phyloP scores from a whole-genome alignment of 371 early-diverging fungal genomes.

The Syncephalis fuscata region DNA sequence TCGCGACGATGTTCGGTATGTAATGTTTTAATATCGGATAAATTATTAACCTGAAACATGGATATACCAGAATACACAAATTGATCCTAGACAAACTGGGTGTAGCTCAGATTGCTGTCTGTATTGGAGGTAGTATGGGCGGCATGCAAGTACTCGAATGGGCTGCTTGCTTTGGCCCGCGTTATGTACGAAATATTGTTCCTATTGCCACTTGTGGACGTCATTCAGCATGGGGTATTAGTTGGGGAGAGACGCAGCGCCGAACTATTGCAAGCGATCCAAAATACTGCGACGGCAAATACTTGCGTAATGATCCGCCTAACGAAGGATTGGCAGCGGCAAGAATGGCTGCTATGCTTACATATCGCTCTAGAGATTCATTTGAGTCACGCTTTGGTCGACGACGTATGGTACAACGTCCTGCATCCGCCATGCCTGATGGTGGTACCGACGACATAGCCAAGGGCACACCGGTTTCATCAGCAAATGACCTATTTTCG shows the following conservation, averaged over 20 bases:
- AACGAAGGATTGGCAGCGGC: conserved; percentile 80
- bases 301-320: conserved; percentile 43
- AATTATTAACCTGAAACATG: background rate
- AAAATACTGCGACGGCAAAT: conserved; percentile 58
- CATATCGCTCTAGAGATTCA: conserved; percentile 85
- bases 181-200: conserved; percentile 69
- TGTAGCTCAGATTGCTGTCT: conserved; percentile 70
- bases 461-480: no score
- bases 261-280: conserved; percentile 91
- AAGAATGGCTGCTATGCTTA: conserved; percentile 88
- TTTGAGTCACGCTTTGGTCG: conserved; percentile 92
- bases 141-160: conserved; percentile 97
- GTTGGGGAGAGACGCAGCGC: conserved; percentile 94
- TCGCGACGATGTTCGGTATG: conserved; percentile 69
- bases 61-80: conserved; percentile 39
- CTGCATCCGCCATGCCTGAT: conserved; percentile 24
- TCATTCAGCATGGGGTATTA: conserved; percentile 95
- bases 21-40: background rate
- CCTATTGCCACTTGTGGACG: conserved; percentile 85
- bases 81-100: conserved; percentile 64
- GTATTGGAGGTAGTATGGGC: conserved; percentile 91
- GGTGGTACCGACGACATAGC: no score
- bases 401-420: conserved; percentile 16
- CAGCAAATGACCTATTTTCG: conserved; percentile 50
- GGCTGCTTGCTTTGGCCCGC: conserved; percentile 59